Evolutionary conservation across 139 green algal genomes (phyloP).

Genomic region (Micractinium sp.): DNA sequence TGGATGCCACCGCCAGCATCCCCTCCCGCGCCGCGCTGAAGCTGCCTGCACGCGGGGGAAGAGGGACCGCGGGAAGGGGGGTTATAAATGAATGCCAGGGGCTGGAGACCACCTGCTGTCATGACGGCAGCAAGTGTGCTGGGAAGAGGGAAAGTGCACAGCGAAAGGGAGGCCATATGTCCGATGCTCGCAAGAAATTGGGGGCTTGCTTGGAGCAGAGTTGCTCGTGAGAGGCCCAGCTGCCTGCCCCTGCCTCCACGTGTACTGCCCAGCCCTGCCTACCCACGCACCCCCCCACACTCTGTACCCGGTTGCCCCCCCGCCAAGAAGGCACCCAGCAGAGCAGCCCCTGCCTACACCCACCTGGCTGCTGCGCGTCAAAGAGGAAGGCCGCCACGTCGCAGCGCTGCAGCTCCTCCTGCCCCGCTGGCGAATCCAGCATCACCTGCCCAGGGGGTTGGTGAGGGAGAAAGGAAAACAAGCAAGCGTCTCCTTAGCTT

Average conservation of each 20-base stretch:
- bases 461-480: neutral
- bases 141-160: too few species aligned
- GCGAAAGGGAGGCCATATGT: too few species aligned
- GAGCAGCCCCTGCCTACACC: slow-evolving; percentile 28
- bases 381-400: slow-evolving; percentile 77
- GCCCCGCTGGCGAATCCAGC: slow-evolving; percentile 1
- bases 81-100: too few species aligned
- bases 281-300: neutral
- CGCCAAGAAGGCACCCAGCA: neutral
- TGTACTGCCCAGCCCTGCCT: too few species aligned
- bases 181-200: too few species aligned
- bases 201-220: too few species aligned
- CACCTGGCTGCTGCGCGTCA: slow-evolving; percentile 54
- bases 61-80: too few species aligned
- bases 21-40: slow-evolving; percentile 13
- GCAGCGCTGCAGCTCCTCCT: slow-evolving; percentile 36
- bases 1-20: slow-evolving; percentile 42
- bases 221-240: too few species aligned
- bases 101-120: too few species aligned
- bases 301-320: neutral
- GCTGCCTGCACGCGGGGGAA: slow-evolving; percentile 3
- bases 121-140: too few species aligned
- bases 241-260: too few species aligned
- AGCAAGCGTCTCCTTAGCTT: too few species aligned
- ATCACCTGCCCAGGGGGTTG: neutral